Base-by-base conservation (phyloP, 768 basidiomycete species). In the Lentinus tigrinus region DNA sequence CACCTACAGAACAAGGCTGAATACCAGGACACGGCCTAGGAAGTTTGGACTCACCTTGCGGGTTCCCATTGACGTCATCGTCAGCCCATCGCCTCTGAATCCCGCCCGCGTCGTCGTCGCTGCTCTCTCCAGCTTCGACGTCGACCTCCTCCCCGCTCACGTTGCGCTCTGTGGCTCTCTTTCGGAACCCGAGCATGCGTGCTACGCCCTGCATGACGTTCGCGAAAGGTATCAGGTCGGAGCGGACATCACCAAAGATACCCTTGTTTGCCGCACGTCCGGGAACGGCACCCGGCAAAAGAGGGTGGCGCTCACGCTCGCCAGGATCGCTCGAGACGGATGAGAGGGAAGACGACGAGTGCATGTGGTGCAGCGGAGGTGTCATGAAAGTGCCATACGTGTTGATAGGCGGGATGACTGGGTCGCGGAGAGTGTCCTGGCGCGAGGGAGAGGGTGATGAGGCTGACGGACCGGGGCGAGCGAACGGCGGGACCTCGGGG, bases 361-460 rank as follows among this genome's bases (percentile, higher is more conserved):
- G 60, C 17, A 48, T 47, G 61, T 47, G 63, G 56, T 47, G 56
- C 57, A 56, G 68, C 47, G 10, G 62, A 24, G 49, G 54, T n/a
- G 72, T 63, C 36, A 75, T 65, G 58, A 81, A 79, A 9, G 79
- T 79, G 4, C 83, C 82, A 57, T 84, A 84, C 1, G 74, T 73
- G 61, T 79, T 82, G 66, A 79, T 78, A 5, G 79, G 69, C 0
- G 79, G 77, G 31, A 80, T 75, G 17, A 76, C 60, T 1, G 78
- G 77, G 62, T 80, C 67, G 17, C 27, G 19, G 27, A 16, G 42
- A n/a, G 17, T 2, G 1, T 38, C 6, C 5, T 11, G 37, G 28
- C 23, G 26, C 2, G 46, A 23, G 49, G 43, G 28, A 47, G 16
- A 42, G 10, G 7, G 46, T 23, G 57, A 50, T 7, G 13, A 40